phyloP scores from a whole-genome alignment of 2,329 filamentous ascomycete species.

The Xylaria sp. region DNA sequence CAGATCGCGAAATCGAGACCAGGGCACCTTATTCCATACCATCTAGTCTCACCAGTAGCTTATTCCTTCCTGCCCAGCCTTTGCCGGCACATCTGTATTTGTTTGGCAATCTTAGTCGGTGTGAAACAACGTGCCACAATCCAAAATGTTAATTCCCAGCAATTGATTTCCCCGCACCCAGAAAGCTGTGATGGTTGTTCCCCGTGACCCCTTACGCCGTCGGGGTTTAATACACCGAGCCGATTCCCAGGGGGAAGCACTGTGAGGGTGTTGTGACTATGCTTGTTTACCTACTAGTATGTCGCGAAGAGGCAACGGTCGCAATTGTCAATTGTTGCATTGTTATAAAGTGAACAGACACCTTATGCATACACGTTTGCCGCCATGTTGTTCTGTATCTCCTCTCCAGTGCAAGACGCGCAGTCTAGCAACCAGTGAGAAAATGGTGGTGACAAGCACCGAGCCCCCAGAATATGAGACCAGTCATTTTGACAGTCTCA shows the following conservation, averaged over 20 bases:
- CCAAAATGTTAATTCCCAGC: neutral
- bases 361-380: too few relatives aligned
- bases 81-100: neutral
- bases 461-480: conserved; percentile 3
- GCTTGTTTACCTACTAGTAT: too few relatives aligned
- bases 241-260: neutral
- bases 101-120: neutral
- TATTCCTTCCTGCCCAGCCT: neutral
- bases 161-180: neutral
- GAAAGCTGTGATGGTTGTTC: neutral
- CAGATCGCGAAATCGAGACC: neutral
- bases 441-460: conserved; percentile 43
- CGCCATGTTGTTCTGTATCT: conserved; percentile 9
- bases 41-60: neutral
- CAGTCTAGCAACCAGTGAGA: conserved; percentile 46
- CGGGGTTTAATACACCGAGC: neutral
- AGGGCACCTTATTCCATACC: neutral
- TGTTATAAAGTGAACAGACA: too few relatives aligned
- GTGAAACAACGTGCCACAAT: too few relatives aligned
- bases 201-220: neutral
- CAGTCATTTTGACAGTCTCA: neutral
- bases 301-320: neutral
- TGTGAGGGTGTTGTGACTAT: too few relatives aligned
- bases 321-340: neutral
- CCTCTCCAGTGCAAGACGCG: conserved; percentile 45